Base-by-base conservation (phyloP, 2,329 filamentous ascomycete species). In the Fonsecaea erecta region DNA sequence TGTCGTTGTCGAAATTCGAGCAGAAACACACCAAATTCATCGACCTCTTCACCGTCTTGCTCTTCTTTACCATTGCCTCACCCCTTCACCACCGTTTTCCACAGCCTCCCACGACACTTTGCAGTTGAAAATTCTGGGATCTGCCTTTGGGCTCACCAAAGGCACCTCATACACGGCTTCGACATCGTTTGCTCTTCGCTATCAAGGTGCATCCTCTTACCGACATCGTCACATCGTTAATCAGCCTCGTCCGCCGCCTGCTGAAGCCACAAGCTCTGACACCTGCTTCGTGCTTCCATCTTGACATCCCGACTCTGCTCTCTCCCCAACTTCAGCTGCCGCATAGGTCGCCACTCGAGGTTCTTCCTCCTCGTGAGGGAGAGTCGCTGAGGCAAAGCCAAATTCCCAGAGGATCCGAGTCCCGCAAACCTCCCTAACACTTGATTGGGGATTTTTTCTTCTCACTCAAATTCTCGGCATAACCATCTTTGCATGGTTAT, bases 361-460 rank as follows among this genome's bases (percentile, higher is more conserved):
- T 93, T 96, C 94, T 98, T 98, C 94, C 93, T 97, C 94, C 95
- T 84, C 84, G 84, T 81, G 94, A 93, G 95, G 95, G 94, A 96
- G 95, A 95, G 92, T 97, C 93, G 91, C 92, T 90, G 90, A 94
- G 92, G 90, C 92, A 91, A 92, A 90, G 92, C 70, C 68, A 66
- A 88, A 88, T 89, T 86, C 89, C 85, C 85, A 86, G 91, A 86
- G 92, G 90, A 89, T 90, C 92, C 86, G 91, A 92, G 85, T 90
- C 90, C 83, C 96, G 93, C 84, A 90, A 92, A 87, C 95, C 95
- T 81, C 95, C 95, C 79, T 98, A 98, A 93, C 83, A 89, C 75
- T 74, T 75, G 75, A 65, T 65, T 64, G 62, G 53, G 65, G 14
- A 40, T 35, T 70, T 63, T 69, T 69, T 68, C 62, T 53, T 63